Percentiles rank a stretch among this genome's conserved stretches.
These are phyloP conservation scores for Hirsutella thompsonii DNA, from an alignment of 2,329 filamentous ascomycete genomes.

Conservation along the genomic window DNA sequence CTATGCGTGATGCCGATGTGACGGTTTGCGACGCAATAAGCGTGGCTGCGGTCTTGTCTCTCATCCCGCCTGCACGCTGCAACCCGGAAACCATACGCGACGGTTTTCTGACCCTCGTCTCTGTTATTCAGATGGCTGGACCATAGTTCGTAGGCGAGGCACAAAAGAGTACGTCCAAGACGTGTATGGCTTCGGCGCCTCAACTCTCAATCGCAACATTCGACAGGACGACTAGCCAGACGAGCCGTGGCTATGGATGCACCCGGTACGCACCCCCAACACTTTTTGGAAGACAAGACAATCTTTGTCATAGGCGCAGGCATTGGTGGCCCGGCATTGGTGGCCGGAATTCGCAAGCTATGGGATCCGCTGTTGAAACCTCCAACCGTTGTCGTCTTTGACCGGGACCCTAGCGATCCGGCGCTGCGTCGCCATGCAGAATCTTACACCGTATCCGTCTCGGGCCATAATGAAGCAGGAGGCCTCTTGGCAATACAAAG, in stretches of 20 bases:
- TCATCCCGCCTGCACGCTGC: no score
- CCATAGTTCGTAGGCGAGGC: no score
- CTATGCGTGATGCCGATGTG: no score
- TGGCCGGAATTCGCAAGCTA: conserved; percentile 22
- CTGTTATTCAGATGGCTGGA: no score
- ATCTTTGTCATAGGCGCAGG: conserved; percentile 30
- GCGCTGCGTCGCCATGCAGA: conserved; percentile 15
- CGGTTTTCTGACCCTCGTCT: no score
- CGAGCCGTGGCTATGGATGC: conserved; percentile 6
- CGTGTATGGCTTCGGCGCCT: no score
- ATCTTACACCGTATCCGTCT: conserved; percentile 25
- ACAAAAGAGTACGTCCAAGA: no score
- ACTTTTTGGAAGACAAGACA: conserved; percentile 24
- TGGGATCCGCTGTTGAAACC: conserved; percentile 18
- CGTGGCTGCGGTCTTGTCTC: no score
- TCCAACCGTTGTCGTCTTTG: conserved; percentile 25
- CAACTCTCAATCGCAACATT: background rate
- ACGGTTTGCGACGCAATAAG: no score
- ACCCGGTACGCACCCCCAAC: conserved; percentile 1
- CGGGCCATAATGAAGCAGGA: conserved; percentile 18
- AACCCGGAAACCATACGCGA: no score
- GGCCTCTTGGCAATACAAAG: conserved; percentile 24
- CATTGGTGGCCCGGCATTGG: conserved; percentile 29
- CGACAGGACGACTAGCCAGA: background rate
- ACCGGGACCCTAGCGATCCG: conserved; percentile 23